Base-by-base conservation (phyloP, 2,329 filamentous ascomycete species). In the Aspergillus glaucus region DNA sequence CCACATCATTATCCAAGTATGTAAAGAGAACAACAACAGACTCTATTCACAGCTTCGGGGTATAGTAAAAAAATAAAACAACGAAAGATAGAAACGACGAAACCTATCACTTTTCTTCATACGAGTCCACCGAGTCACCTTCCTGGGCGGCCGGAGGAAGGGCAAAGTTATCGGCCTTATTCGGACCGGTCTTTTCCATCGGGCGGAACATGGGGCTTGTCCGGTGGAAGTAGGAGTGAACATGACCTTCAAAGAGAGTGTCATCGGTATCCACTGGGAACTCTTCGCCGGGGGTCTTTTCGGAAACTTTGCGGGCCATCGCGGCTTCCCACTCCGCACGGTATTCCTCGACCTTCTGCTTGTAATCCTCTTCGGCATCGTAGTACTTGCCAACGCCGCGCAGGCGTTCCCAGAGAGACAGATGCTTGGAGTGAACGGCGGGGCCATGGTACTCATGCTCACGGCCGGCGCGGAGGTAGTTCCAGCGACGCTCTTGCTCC, bases 401-500 rank as follows among this genome's bases (percentile, higher is more conserved):
- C 54, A 88, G 69, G 53, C 88, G 85, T 78, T 97, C 92, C 86
- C 88, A 97, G 45, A 91, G 67, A 6, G 87, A 92, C 54, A 97
- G 75, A 65, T 97, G 92, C 68, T 86, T 81, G 43, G 88, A 86
- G 76, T 97, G 90, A 51, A 97, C 84, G 51, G 92, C 92, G 47
- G 95, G 85, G 57, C 92, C 92, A 72, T 95, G 91, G 75, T 97
- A 97, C 44, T 96, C 88, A 26, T 82, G 54, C 57, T 84, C 85
- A 51, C 83, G 82, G 53, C 89, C 90, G 2, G 81, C 76, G 51
- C 88, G 85, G 67, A 97, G 88, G 72, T 86, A 96, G 49, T 78
- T 73, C 91, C 92, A 97, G 62, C 92, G 85, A 55, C 92, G 87
- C 74, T 97, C 92, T 74, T 96, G 91, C 72, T 97, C 92, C 78